phyloP scores from a whole-genome alignment of 2,329 filamentous ascomycete species.

The Camillea tinctor region DNA sequence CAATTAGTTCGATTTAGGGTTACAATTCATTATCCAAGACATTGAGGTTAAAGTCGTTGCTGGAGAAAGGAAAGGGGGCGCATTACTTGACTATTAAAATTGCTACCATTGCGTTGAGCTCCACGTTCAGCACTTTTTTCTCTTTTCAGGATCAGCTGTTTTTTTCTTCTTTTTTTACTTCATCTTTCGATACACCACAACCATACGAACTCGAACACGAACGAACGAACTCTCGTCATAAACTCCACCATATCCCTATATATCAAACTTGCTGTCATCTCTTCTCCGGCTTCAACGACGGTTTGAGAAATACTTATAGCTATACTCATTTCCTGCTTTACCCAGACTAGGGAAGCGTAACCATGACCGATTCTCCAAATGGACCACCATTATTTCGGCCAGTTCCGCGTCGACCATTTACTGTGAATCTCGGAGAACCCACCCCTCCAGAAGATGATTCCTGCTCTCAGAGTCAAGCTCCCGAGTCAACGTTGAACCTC shows the following conservation, averaged over 20 bases:
- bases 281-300: neutral
- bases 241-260: neutral
- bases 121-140: too few relatives aligned
- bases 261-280: neutral
- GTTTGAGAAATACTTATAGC: neutral
- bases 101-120: too few relatives aligned
- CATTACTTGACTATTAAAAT: too few relatives aligned
- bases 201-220: neutral
- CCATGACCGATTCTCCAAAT: constrained; percentile 30
- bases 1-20: neutral
- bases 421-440: constrained; percentile 49
- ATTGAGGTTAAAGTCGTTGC: neutral
- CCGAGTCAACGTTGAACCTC: constrained; percentile 44
- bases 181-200: neutral
- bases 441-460: constrained; percentile 43
- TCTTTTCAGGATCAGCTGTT: too few relatives aligned
- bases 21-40: neutral
- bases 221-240: neutral
- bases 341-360: neutral
- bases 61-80: neutral
- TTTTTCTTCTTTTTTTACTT: too few relatives aligned
- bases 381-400: constrained; percentile 64
- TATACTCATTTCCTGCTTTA: too few relatives aligned
- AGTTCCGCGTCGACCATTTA: constrained; percentile 70
- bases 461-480: constrained; percentile 39